These are phyloP conservation scores for Pseudogymnoascus sp. DNA, from an alignment of 2,329 filamentous ascomycete genomes.

Conservation along the genomic window DNA sequence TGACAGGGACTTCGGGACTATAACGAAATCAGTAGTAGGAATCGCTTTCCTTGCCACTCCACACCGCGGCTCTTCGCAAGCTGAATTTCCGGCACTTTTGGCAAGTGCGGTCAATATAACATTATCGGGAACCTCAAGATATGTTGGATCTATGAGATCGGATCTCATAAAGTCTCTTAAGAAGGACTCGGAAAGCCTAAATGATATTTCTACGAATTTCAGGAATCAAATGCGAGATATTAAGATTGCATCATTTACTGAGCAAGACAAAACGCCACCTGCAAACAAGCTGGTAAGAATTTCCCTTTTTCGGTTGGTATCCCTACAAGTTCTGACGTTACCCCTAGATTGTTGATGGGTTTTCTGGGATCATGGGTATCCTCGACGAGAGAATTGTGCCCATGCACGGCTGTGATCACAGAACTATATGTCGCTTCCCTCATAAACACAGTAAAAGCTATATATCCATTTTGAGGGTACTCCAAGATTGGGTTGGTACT, in stretches of 20 bases:
- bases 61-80: constrained; percentile 10
- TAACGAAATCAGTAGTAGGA: neutral
- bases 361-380: constrained; percentile 10
- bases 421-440: constrained; percentile 14
- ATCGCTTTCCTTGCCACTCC: constrained; percentile 12
- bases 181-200: constrained; percentile 13
- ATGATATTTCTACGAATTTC: constrained; percentile 16
- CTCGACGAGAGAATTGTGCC: constrained; percentile 11
- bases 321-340: constrained; percentile 4
- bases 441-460: neutral
- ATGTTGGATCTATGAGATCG: neutral
- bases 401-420: constrained; percentile 15
- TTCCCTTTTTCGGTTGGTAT: neutral
- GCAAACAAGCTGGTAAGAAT: neutral
- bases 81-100: constrained; percentile 8
- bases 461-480: neutral
- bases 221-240: constrained; percentile 11
- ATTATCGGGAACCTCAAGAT: neutral
- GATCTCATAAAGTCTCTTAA: constrained; percentile 14
- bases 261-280: constrained; percentile 11
- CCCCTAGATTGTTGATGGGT: constrained; percentile 11
- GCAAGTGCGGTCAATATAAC: constrained; percentile 7
- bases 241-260: constrained; percentile 17
- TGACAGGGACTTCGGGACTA: neutral
- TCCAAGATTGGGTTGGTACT: neutral